Evolutionary conservation across 805 yeast species (phyloP).

Genomic region (Wickerhamiella cacticola): DNA sequence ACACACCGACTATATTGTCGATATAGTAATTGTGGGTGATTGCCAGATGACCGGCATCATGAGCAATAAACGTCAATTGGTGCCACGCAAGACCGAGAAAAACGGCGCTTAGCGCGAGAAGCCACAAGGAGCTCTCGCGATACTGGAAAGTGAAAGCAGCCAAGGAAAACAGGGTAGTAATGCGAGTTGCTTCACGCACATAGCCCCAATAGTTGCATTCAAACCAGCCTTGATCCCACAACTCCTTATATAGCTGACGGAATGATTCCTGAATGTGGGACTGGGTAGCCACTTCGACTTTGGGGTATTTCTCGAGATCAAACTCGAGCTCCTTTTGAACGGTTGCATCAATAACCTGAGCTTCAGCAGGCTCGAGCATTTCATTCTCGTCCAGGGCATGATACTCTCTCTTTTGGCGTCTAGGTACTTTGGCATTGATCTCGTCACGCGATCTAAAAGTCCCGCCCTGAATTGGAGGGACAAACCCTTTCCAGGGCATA

Average conservation of each 20-base stretch:
- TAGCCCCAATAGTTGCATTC: conserved; percentile 65
- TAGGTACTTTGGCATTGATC: conserved; percentile 16
- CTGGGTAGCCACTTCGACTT: conserved; percentile 60
- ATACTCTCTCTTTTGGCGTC: neutral
- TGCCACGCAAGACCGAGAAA: conserved; percentile 75
- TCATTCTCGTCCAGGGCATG: neutral
- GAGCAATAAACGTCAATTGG: conserved; percentile 76
- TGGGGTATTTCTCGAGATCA: conserved; percentile 50
- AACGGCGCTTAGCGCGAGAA: conserved; percentile 47
- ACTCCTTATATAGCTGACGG: conserved; percentile 42
- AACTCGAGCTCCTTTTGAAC: conserved; percentile 43
- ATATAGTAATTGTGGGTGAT: conserved; percentile 68
- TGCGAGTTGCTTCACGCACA: conserved; percentile 54
- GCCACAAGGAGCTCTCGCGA: conserved; percentile 18
- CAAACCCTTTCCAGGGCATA: conserved; percentile 54
- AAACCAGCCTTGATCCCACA: conserved; percentile 51
- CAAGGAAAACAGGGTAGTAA: conserved; percentile 40
- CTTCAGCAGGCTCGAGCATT: conserved; percentile 29
- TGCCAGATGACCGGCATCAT: conserved; percentile 80
- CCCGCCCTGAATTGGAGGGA: conserved; percentile 88
- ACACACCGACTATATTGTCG: conserved; percentile 63
- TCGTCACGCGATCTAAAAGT: conserved; percentile 30
- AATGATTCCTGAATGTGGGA: conserved; percentile 43
- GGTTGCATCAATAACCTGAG: conserved; percentile 40
- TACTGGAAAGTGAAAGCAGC: conserved; percentile 38